Evolutionary conservation across 192 early-diverging fungal genomes (phyloP).

Genomic region (Coemansia sp.): DNA sequence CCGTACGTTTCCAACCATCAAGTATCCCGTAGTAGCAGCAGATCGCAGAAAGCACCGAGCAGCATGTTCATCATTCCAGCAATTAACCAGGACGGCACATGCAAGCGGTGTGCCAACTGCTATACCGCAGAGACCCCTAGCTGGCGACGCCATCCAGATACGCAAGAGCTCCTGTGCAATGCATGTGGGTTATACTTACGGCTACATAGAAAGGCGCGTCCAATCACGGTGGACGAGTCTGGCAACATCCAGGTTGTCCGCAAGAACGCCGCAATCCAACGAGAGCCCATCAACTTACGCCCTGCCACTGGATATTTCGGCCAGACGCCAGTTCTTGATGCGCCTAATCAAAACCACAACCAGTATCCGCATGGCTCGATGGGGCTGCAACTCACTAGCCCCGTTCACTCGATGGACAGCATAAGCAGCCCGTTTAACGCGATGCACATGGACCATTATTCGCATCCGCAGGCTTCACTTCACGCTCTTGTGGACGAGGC

Average conservation of each 20-base stretch:
- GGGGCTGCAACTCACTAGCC: background rate
- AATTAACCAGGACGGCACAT: conserved; percentile 44
- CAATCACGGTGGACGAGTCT: conserved; percentile 36
- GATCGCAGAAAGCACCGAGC: background rate
- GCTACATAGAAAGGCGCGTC: conserved; percentile 38
- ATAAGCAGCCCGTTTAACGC: background rate
- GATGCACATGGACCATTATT: conserved; percentile 2
- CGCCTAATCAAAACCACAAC: background rate
- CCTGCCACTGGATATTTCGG: background rate
- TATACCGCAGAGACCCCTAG: conserved; percentile 59
- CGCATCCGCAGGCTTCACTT: background rate
- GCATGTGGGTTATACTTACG: conserved; percentile 59
- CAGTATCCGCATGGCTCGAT: background rate
- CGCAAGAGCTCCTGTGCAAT: conserved; percentile 65
- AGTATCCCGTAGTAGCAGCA: background rate
- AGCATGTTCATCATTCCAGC: conserved; percentile 32
- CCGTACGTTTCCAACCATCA: background rate
- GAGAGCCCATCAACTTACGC: conserved; percentile 44
- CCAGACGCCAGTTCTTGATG: background rate
- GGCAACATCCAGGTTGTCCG: conserved; percentile 47
- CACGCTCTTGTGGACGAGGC: background rate
- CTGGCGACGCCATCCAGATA: conserved; percentile 65
- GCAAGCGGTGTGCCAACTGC: conserved; percentile 61
- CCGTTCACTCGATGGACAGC: background rate
- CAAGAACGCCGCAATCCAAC: conserved; percentile 46